Conservation (phyloP, 2,329 filamentous ascomycete species). For the Aspergillus chevalieri region DNA sequence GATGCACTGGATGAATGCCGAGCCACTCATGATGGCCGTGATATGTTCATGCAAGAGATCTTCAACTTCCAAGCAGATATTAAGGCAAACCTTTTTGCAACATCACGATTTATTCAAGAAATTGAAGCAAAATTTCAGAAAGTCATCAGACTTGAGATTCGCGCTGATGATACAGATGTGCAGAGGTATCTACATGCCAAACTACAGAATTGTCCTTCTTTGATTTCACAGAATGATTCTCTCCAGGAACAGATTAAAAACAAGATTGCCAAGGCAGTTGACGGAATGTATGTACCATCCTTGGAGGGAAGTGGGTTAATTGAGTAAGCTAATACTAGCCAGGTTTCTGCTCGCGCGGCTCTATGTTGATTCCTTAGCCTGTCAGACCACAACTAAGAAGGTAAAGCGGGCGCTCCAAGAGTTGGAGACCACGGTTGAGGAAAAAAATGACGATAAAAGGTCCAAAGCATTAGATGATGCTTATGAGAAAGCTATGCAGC, state of each 20-base stretch:
- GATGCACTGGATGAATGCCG: constrained; percentile 18
- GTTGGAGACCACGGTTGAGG: too few species aligned
- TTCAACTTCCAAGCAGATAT: constrained; percentile 12
- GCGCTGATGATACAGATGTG: constrained; percentile 30
- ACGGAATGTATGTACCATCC: too few species aligned
- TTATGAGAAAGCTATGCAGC: too few species aligned
- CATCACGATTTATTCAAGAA: constrained; percentile 22
- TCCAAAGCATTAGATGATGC: too few species aligned
- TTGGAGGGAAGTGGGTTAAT: too few species aligned
- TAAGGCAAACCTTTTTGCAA: constrained; percentile 19
- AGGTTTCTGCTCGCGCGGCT: constrained; percentile 25
- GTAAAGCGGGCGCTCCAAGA: too few species aligned
- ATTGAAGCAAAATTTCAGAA: constrained; percentile 17
- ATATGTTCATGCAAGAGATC: constrained; percentile 9
- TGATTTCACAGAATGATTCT: too few species aligned
- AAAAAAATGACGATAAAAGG: too few species aligned
- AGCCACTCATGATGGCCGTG: constrained; percentile 2
- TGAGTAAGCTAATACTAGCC: background rate
- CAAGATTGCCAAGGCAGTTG: too few species aligned
- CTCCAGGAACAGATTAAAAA: too few species aligned
- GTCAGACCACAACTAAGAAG: too few species aligned
- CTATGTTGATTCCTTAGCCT: constrained; percentile 12
- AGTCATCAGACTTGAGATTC: constrained; percentile 21
- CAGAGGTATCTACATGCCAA: constrained; percentile 19
- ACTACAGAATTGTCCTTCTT: too few species aligned